Base-by-base conservation (phyloP, 495 filamentous ascomycete species). In the Penicillium turbatum region DNA sequence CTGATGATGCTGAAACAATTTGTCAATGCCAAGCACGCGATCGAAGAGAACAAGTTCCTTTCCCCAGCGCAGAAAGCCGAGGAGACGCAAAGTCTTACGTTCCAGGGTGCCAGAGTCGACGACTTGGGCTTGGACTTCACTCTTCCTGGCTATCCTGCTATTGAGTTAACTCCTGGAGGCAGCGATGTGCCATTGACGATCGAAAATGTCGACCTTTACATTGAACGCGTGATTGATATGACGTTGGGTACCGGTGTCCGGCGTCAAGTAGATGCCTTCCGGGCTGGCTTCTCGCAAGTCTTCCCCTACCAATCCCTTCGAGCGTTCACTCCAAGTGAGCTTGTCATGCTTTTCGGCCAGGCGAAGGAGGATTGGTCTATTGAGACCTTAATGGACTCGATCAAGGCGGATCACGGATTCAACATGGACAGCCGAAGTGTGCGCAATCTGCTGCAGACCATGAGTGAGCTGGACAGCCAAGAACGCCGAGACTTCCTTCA, bases 371-470 rank as follows among this genome's bases (percentile, higher is more conserved):
- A 99, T 63, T 99, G 95, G 95, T 88, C 88, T 21, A 84, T 97
- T 53, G 95, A 97, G 69, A 97, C 93, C 34, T 79, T 98, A 21
- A 95, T 92, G 82, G 95, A 99, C 65, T 96, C 92, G 2, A 91
- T 99, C 71, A 99, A 97, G 76, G 95, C 95, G n/a, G 95, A 99
- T 63, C 95, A 99, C 66, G 95, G 95, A 4, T 99, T 90, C 77
- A 97, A 97, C 59, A 93, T 99, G 85, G 95, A 99, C 60, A 97
- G 95, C 78, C 90, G 86, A 76, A 96, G 90, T 54, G 93, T 99
- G 31, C 89, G 83, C 36, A 97, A 99, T 61, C 65, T 99, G 56
- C 81, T 99, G 3, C 92, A 97, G 63, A 85, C 85, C 15, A 97
- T 99, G 95, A 96, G 91, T 65, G 91, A 96, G 70, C 69, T 97